Conservation (phyloP, 805 yeast genomes). For the Nakazawaea laoshanensis region DNA sequence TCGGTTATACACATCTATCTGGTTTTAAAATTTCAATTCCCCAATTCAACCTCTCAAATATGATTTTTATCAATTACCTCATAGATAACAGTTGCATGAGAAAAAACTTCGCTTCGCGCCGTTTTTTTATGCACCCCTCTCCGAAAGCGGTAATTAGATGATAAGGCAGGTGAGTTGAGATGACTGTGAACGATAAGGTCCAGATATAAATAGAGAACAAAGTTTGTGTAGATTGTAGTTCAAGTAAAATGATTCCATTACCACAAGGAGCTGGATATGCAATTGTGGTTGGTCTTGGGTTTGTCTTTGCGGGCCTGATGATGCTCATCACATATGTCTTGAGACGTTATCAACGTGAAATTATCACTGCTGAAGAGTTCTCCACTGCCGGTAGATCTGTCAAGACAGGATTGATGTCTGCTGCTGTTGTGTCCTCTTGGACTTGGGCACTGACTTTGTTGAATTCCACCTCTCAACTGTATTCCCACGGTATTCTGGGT, state of each 20-base stretch:
- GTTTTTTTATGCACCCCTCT: too few relatives aligned
- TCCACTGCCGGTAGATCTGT: conserved; percentile 90
- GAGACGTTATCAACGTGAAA: conserved; percentile 73
- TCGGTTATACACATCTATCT: too few relatives aligned
- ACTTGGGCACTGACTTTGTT: conserved; percentile 84
- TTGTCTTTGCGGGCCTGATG: conserved; percentile 66
- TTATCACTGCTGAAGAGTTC: conserved; percentile 88
- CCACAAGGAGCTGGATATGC: conserved; percentile 85
- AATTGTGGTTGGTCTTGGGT: conserved; percentile 82
- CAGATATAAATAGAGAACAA: too few relatives aligned
- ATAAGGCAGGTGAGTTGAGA: too few relatives aligned
- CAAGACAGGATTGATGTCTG: conserved; percentile 73
- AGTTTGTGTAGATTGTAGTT: too few relatives aligned
- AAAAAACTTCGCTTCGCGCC: too few relatives aligned
- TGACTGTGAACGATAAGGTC: too few relatives aligned
- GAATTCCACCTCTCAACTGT: conserved; percentile 72
- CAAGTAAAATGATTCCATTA: conserved; percentile 8
- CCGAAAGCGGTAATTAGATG: too few relatives aligned
- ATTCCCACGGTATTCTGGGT: conserved; percentile 70
- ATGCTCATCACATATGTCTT: conserved; percentile 62
- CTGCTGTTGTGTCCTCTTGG: conserved; percentile 93
- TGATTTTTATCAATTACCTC: too few relatives aligned
- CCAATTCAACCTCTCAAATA: too few relatives aligned
- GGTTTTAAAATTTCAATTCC: too few relatives aligned
- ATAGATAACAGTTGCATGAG: too few relatives aligned